Percentiles rank a stretch among this genome's conserved stretches.
phyloP scores from a whole-genome alignment of 257 asterid genomes.

The Haberlea rhodopensis region DNA sequence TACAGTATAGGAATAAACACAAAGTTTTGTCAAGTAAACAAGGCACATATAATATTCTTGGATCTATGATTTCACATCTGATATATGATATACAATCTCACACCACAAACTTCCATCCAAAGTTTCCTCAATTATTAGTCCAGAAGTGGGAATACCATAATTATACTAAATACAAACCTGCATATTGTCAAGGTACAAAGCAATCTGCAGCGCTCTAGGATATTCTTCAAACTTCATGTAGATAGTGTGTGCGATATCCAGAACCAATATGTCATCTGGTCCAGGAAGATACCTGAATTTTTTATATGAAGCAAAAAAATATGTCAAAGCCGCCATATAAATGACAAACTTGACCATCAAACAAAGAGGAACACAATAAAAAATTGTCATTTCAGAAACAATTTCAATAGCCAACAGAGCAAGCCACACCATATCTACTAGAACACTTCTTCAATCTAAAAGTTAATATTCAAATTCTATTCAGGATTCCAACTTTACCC shows the following conservation, averaged over 20 bases:
- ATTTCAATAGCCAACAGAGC: slow-evolving; percentile 15
- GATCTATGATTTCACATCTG: slow-evolving; percentile 1
- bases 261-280: slow-evolving; percentile 78
- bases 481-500: too few species aligned
- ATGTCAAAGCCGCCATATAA: slow-evolving; percentile 16
- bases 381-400: background rate
- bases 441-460: background rate
- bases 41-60: slow-evolving; percentile 8
- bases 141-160: slow-evolving; percentile 12
- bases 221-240: slow-evolving; percentile 82
- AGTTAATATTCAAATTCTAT: too few species aligned
- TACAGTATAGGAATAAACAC: slow-evolving; percentile 12
- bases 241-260: slow-evolving; percentile 74
- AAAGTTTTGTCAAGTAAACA: slow-evolving; percentile 2
- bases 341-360: background rate
- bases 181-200: slow-evolving; percentile 70
- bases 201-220: slow-evolving; percentile 79
- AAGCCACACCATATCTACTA: slow-evolving; percentile 1
- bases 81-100: background rate
- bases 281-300: slow-evolving; percentile 80
- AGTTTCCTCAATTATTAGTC: slow-evolving; percentile 9
- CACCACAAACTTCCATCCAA: background rate
- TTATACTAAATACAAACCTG: slow-evolving; percentile 48
- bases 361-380: slow-evolving; percentile 11
- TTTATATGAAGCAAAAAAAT: slow-evolving; percentile 19